These are phyloP conservation scores for Bacterosira constricta DNA, from an alignment of 108 stramenopile genomes.

Conservation along the genomic window DNA sequence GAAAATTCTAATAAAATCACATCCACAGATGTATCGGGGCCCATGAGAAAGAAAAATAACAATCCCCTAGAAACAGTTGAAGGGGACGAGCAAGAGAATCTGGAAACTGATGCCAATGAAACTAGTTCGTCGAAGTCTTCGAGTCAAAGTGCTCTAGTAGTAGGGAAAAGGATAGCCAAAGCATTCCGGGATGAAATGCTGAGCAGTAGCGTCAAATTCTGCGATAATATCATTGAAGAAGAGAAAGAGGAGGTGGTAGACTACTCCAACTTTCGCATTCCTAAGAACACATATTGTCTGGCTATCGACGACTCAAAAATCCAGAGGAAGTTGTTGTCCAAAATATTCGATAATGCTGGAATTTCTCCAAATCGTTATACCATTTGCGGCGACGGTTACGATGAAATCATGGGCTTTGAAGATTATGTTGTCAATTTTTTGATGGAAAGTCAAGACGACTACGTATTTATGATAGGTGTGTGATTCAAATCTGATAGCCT, in stretches of 20 bases:
- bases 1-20: slow-evolving; percentile 33
- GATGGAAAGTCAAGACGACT: slow-evolving; percentile 29
- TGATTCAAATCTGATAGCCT: too few relatives aligned
- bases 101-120: background rate
- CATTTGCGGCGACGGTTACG: slow-evolving; percentile 25
- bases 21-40: slow-evolving; percentile 21
- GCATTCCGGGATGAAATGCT: slow-evolving; percentile 25
- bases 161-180: slow-evolving; percentile 12
- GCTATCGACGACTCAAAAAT: slow-evolving; percentile 67
- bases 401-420: slow-evolving; percentile 49
- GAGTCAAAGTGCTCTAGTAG: background rate
- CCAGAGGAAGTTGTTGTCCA: slow-evolving; percentile 61
- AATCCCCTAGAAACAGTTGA: too few relatives aligned
- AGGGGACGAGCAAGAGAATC: background rate
- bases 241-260: too few relatives aligned
- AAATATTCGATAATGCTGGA: slow-evolving; percentile 46
- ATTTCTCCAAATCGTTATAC: slow-evolving; percentile 24
- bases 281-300: slow-evolving; percentile 51
- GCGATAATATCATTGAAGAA: too few relatives aligned
- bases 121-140: background rate
- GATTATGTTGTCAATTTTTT: slow-evolving; percentile 26
- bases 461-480: slow-evolving; percentile 47
- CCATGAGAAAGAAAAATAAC: slow-evolving; percentile 14
- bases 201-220: too few relatives aligned
- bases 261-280: slow-evolving; percentile 43